These are phyloP conservation scores for Clarireedia paspali DNA, from an alignment of 2,329 filamentous ascomycete genomes.

Conservation along the genomic window DNA sequence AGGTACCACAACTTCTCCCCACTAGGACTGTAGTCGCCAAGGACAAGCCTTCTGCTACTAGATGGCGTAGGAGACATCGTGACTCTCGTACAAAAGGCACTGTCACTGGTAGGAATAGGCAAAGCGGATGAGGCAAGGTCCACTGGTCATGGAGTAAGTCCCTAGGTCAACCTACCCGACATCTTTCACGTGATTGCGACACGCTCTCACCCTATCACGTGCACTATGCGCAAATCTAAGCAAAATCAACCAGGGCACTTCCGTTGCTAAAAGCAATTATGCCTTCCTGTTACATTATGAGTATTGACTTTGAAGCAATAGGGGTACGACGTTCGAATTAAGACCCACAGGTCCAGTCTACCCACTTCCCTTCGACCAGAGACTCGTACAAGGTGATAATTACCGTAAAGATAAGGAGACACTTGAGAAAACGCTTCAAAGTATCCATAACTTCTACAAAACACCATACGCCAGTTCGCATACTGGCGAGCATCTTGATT, in stretches of 20 bases:
- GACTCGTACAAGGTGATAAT: slow-evolving; percentile 18
- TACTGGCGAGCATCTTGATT: slow-evolving; percentile 17
- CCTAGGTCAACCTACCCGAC: not conserved
- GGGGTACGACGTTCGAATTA: slow-evolving; percentile 2
- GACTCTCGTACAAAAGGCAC: too few relatives aligned
- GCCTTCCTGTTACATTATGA: not conserved
- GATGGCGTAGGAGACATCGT: not conserved
- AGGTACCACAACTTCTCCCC: too few relatives aligned
- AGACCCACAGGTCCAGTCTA: slow-evolving; percentile 9
- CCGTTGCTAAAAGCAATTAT: not conserved
- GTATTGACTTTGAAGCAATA: not conserved
- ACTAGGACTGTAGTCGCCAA: not conserved
- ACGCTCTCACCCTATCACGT: not conserved
- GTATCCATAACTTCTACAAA: slow-evolving; percentile 14
- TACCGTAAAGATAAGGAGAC: slow-evolving; percentile 17
- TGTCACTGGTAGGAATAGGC: not conserved
- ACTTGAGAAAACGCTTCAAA: slow-evolving; percentile 11
- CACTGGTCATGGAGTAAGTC: slow-evolving; percentile 7
- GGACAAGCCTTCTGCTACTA: not conserved
- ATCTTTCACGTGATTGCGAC: not conserved
- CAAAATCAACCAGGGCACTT: too few relatives aligned
- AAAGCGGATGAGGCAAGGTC: not conserved
- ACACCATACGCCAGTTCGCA: slow-evolving; percentile 16
- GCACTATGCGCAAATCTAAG: not conserved
- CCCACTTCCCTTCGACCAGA: slow-evolving; percentile 21